Conservation (phyloP, 192 early-diverging fungal genomes). For the Coemansia sp. region DNA sequence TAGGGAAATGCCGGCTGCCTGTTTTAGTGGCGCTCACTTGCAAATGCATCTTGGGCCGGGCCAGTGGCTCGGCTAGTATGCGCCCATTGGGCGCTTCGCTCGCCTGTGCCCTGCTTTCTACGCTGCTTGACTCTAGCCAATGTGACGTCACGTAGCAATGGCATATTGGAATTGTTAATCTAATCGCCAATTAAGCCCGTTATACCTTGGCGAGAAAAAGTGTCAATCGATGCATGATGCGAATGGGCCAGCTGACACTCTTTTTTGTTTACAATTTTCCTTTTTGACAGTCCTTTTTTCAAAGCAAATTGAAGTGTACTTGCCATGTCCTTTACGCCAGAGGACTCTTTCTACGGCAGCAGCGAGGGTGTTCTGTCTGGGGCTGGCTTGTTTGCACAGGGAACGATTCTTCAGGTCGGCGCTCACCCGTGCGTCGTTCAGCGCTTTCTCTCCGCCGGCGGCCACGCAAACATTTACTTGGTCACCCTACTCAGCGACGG, state of each 20-base stretch:
- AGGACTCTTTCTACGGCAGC: background rate
- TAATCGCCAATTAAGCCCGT: too few relatives aligned
- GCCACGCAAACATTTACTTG: conserved; percentile 89
- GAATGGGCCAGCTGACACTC: background rate
- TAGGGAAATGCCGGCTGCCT: background rate
- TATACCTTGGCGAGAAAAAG: too few relatives aligned
- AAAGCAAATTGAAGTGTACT: background rate
- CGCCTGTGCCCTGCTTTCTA: background rate
- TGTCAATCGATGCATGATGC: too few relatives aligned
- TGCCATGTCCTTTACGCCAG: background rate
- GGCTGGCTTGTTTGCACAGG: conserved; percentile 26
- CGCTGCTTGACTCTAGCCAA: too few relatives aligned
- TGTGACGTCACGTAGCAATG: too few relatives aligned
- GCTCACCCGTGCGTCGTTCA: conserved; percentile 38
- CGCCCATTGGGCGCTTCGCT: too few relatives aligned
- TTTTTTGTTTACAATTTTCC: background rate
- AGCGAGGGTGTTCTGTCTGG: background rate
- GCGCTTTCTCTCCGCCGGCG: conserved; percentile 55
- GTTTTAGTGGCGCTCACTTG: background rate
- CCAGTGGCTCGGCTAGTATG: background rate
- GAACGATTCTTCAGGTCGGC: conserved; percentile 41
- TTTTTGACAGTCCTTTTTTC: background rate
- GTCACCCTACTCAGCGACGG: conserved; percentile 58
- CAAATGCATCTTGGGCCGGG: background rate
- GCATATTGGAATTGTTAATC: background rate